phyloP scores from a whole-genome alignment of 306 rosid species.

The Lagenaria siceraria region DNA sequence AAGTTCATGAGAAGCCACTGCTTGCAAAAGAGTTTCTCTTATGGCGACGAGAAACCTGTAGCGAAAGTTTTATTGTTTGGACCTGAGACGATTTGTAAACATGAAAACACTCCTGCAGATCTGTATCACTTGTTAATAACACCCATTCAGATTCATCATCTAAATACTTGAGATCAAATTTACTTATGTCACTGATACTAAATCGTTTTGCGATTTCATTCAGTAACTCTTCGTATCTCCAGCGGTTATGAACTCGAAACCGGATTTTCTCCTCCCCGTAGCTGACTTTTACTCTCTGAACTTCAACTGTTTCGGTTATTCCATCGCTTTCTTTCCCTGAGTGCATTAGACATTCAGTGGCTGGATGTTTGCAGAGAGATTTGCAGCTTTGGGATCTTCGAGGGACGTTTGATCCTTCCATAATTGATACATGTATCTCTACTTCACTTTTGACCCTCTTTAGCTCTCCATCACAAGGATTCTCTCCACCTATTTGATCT shows the following conservation, averaged over 20 bases:
- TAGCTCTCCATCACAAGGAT: constrained; percentile 19
- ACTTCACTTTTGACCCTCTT: constrained; percentile 71
- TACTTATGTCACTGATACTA: constrained; percentile 42
- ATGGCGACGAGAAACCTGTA: constrained; percentile 34
- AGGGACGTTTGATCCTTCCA: constrained; percentile 22
- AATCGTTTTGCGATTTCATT: constrained; percentile 54
- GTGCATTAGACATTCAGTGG: constrained; percentile 9
- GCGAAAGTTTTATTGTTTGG: constrained; percentile 55
- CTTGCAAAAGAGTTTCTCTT: constrained; percentile 16
- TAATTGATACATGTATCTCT: constrained; percentile 28
- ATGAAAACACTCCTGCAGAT: constrained; percentile 85
- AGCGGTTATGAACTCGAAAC: constrained; percentile 46
- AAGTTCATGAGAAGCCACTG: constrained; percentile 15
- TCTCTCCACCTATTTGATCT: constrained; percentile 29
- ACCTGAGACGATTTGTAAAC: constrained; percentile 39
- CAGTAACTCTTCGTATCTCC: constrained; percentile 43
- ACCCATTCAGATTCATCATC: constrained; percentile 96
- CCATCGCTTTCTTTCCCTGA: constrained; percentile 6
- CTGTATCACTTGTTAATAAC: constrained; percentile 76
- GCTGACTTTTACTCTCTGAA: constrained; percentile 50
- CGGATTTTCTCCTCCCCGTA: constrained; percentile 67
- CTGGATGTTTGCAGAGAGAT: constrained; percentile 29
- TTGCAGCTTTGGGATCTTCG: constrained; percentile 59
- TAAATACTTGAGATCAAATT: constrained; percentile 61
- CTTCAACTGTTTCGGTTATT: constrained; percentile 16